Evolutionary conservation across 495 filamentous ascomycete genomes (phyloP), one percentile per base, ranked within the genome.

Genomic region (Amphirosellinia nigrospora): DNA sequence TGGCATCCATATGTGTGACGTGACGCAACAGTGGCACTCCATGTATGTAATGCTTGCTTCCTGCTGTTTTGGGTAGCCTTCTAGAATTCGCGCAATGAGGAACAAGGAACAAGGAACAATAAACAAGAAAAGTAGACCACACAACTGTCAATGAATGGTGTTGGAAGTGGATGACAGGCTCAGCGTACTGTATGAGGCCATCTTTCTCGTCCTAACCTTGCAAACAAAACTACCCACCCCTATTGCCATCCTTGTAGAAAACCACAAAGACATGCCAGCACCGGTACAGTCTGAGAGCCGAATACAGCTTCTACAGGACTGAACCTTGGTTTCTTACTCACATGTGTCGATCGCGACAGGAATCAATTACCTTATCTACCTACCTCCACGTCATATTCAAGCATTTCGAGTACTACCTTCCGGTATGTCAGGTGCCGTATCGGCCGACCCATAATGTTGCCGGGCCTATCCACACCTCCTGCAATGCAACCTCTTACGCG

Each of bases 301-400:
- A 10, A 58, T 36, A 58, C 48, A 30, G 32, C 30, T 58, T 58
- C 26, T 56, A 56, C n/a, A n/a, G n/a, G n/a, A n/a, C n/a, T n/a
- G n/a, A n/a, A n/a, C 28, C 52, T n/a, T 16, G 5, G 52, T 34
- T 36, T 5, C 10, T n/a, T 43, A 64, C 43, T 50, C 19, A 62
- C 41, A 19, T 32, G 3, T 28, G 61, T 43, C 43, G 43, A 41
- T 48, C 43, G 23, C 43, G 43, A 50, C 28, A 48, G 15, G 19
- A 16, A 28, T 32, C 61, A 36, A 7, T 21, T 43, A 9, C 41
- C 61, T 13, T 48, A 48, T 48, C 61, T 43, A 28, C 11, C 23
- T 13, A 64, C 28, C 38, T 64, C 30, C 41, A 46, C 61, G 61
- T 64, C 61, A 64, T 64, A 38, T 1, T 48, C 10, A n/a, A 28